Base-by-base conservation (phyloP, 768 basidiomycete species). In the Rhodotorula babjevae region DNA sequence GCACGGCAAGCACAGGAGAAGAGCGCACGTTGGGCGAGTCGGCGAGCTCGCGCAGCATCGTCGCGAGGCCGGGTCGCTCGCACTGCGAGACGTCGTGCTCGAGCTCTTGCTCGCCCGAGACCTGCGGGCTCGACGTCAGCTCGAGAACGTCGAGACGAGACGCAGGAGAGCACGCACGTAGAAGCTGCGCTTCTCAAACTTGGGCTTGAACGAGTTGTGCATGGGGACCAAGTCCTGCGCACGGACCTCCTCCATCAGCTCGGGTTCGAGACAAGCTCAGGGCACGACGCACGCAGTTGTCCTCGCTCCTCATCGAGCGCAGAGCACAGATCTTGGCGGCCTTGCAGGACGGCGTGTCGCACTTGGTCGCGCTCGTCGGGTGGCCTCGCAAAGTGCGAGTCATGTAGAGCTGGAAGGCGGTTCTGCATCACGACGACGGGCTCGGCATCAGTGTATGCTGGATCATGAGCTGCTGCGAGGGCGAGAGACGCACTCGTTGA, bases 311-410 rank as follows among this genome's bases (percentile, higher is more conserved):
- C 77, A 84, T 77, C 8, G 83, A 82, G 40, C 84, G 79, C 69
- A 85, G 77, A 59, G 82, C 82, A 73, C 85, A 86, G 19, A 86
- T 83, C 21, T 82, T 82, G 21, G 63, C 72, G n/a, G 79, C 79
- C 77, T 82, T 83, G 79, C 85, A 85, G 10, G 61, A 29, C 15
- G 77, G 82, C 63, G 84, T 84, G 11, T 79, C 60, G 33, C 67
- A 65, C 23, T 83, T 80, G 27, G 79, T 74, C 21, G 79, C 80
- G 36, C 83, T 84, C 14, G 44, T 14, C 14, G 18, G 44, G 44
- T 46, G 44, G 1, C 76, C 76, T 25, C 84, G 79, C 14, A 81
- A 82, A 52, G 82, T 79, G 74, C 84, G 84, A 29, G 80, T 80
- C 74, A 84, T 84, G 80, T 84, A 87, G 42, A 83, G 77, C 55